Conservation (phyloP, 2,329 filamentous ascomycete genomes). For the Fusarium sp. region DNA sequence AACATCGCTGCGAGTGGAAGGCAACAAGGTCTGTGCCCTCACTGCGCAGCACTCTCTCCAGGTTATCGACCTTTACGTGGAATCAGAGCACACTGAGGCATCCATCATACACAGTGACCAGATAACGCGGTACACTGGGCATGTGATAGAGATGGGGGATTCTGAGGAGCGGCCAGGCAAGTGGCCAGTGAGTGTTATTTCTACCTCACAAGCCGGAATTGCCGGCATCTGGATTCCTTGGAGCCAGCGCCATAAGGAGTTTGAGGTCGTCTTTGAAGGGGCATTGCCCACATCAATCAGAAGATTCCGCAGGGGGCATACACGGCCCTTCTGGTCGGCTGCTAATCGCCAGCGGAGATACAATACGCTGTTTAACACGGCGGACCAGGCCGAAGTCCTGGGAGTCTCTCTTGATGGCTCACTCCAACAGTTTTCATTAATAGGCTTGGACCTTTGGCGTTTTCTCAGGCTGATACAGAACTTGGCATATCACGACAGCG, state of each 20-base stretch:
- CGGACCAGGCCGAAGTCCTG: conserved; percentile 64
- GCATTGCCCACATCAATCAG: conserved; percentile 67
- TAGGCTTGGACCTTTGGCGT: conserved; percentile 71
- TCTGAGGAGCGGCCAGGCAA: conserved; percentile 39
- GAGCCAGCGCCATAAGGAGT: conserved; percentile 53
- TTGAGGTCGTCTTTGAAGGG: conserved; percentile 65
- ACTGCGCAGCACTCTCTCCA: conserved; percentile 67
- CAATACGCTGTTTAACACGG: conserved; percentile 55
- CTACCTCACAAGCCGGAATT: conserved; percentile 59
- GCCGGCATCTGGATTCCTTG: conserved; percentile 64
- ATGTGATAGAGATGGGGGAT: conserved; percentile 60
- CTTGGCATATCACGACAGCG: conserved; percentile 62
- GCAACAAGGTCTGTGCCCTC: conserved; percentile 62
- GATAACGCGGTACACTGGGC: conserved; percentile 55
- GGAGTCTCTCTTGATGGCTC: conserved; percentile 77
- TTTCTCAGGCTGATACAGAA: conserved; percentile 81
- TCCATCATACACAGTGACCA: conserved; percentile 59
- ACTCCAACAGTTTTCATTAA: conserved; percentile 74
- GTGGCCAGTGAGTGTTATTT: conserved; percentile 59
- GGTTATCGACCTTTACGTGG: conserved; percentile 61
- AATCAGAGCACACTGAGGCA: conserved; percentile 50
- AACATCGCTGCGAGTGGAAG: conserved; percentile 58
- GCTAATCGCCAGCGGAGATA: conserved; percentile 52
- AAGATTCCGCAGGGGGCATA: conserved; percentile 64
- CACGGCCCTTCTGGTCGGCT: conserved; percentile 63